phyloP scores from a whole-genome alignment of 176 grass and related monocot genomes.

The Tillandsia fasciculata region DNA sequence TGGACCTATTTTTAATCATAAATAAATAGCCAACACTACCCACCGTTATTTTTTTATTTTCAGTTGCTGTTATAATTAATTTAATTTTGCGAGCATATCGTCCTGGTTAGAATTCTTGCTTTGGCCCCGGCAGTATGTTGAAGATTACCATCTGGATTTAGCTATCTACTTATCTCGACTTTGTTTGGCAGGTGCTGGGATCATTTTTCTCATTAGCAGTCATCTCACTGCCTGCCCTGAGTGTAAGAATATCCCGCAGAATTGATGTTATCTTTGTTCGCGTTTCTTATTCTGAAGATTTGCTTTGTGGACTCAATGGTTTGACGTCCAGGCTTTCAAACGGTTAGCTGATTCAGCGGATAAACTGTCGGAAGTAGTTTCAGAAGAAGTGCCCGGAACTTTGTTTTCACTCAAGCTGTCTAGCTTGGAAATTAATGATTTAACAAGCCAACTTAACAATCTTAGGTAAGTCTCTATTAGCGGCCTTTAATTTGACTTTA shows the following conservation, averaged over 20 bases:
- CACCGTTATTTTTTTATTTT: too few relatives aligned
- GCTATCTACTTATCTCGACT: not conserved
- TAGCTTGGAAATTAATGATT: slow-evolving; percentile 45
- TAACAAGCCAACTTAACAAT: slow-evolving; percentile 35
- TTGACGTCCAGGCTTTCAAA: slow-evolving; percentile 20
- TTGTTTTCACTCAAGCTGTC: slow-evolving; percentile 38
- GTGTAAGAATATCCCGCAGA: slow-evolving; percentile 23
- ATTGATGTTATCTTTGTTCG: not conserved
- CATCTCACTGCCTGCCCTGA: slow-evolving; percentile 25
- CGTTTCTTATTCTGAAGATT: not conserved
- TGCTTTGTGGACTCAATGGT: not conserved
- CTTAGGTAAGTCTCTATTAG: slow-evolving; percentile 23
- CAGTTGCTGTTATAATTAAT: not conserved
- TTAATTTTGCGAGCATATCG: not conserved
- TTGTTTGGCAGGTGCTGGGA: slow-evolving; percentile 25
- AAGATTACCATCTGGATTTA: not conserved
- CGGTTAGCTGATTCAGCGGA: slow-evolving; percentile 18
- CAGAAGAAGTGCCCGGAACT: slow-evolving; percentile 36
- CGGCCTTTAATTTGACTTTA: not conserved
- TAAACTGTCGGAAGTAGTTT: slow-evolving; percentile 23
- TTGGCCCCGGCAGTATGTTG: not conserved
- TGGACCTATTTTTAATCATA: too few relatives aligned
- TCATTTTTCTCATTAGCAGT: slow-evolving; percentile 31
- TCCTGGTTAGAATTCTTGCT: not conserved
- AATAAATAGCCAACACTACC: too few relatives aligned